phyloP scores from a whole-genome alignment of 2,329 filamentous ascomycete species.

The Beauveria sp. region DNA sequence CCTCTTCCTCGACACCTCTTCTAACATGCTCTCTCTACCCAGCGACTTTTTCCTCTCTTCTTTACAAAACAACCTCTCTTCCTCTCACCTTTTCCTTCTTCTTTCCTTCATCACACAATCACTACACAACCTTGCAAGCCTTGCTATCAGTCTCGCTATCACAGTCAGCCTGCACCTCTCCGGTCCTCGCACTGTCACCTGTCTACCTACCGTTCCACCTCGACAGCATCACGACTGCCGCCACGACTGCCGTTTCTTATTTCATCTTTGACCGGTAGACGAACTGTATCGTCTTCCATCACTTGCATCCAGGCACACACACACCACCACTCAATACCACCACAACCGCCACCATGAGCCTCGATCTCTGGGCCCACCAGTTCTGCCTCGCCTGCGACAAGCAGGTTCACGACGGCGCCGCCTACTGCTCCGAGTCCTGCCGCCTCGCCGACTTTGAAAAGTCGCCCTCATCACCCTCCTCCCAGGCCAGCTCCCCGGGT shows the following conservation, averaged over 20 bases:
- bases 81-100: not conserved
- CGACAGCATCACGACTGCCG: conserved; percentile 3
- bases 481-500: conserved; percentile 50
- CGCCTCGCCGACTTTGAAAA: conserved; percentile 80
- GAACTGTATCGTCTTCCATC: not conserved
- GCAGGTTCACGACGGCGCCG: conserved; percentile 60
- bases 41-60: not conserved
- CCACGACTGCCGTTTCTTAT: not conserved
- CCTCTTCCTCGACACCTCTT: conserved; percentile 3
- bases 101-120: not conserved
- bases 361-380: conserved; percentile 72
- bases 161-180: not conserved
- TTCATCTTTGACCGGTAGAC: not conserved
- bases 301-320: not conserved
- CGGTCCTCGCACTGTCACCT: not conserved
- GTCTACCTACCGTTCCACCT: not conserved
- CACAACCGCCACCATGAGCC: conserved; percentile 38
- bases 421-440: conserved; percentile 91
- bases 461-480: conserved; percentile 45
- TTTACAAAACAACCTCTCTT: not conserved
- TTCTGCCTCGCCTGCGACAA: conserved; percentile 93
- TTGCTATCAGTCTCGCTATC: conserved; percentile 1
- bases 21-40: not conserved
- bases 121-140: not conserved
- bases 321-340: conserved; percentile 9